Base-by-base conservation (phyloP, 1,284 basidiomycete genomes). In the Austroboletus rostrupii region DNA sequence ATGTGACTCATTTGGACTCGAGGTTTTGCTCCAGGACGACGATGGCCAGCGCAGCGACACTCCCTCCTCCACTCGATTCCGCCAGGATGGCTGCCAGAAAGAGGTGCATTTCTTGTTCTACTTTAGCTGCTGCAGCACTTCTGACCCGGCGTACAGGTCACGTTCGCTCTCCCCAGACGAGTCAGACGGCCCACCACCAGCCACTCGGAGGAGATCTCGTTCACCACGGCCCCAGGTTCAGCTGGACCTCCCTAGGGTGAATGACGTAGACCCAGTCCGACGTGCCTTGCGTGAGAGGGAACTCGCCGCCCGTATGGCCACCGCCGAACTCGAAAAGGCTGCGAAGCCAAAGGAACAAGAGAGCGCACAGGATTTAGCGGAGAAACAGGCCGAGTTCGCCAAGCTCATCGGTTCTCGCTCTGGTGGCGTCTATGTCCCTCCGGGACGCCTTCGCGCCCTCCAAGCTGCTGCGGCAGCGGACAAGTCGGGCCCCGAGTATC, bases 371-470 rank as follows among this genome's bases (percentile, higher is more conserved):
- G 73, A 78, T 1, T 10, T 50, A 57, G 80, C 79, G 49, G 86
- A 89, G 61, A 81, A 87, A 47, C 72, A 84, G 64, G 83, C 83
- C 23, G 90, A 92, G 69, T 92, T 93, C 62, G 81, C 87, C 4
- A 92, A 92, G 69, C 76, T 93, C 48, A 63, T 87, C 1, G 79
- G 79, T 56, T 82, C 85, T 56, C 84, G 90, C 28, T 92, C 90
- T 7, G 97, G 96, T 9, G 97, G 96, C 29, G 92, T 97, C 11
- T 99, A 99, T 67, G 87, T 99, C 61, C 96, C 96, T 2, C 97
- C 97, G 9, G 94, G 94, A 26, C 84, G 91, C 28, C 74, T 99
- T 41, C 83, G 92, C 45, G 95, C 95, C 1, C 77, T 99, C 69
- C 92, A 97, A 70, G 90, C 93, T 44, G 92, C 88, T 11, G 92